Conservation (phyloP, 352 stramenopile species). For the Hyaloperonospora arabidopsidis region DNA sequence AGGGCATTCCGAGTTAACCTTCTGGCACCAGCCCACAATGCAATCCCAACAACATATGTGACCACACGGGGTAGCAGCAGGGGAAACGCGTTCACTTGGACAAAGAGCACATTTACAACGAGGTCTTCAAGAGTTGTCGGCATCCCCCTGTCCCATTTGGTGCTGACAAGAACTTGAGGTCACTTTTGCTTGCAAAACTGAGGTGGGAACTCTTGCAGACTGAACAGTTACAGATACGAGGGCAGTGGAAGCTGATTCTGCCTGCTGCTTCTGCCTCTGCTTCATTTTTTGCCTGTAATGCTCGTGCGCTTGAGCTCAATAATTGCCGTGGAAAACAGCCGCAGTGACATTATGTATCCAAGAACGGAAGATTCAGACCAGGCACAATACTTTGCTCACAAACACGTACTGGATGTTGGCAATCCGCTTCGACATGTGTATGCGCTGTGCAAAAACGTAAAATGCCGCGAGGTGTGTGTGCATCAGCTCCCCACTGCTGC, state of each 20-base stretch:
- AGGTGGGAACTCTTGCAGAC: constrained; percentile 37
- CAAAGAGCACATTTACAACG: constrained; percentile 83
- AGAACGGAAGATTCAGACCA: constrained; percentile 65
- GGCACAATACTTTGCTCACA: constrained; percentile 45
- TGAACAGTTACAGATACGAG: constrained; percentile 16
- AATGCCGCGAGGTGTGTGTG: constrained; percentile 69
- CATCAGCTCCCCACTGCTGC: constrained; percentile 40
- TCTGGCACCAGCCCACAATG: constrained; percentile 90
- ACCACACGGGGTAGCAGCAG: constrained; percentile 78
- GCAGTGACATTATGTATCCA: constrained; percentile 74
- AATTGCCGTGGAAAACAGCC: constrained; percentile 41
- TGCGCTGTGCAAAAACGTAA: constrained; percentile 67
- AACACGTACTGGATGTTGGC: constrained; percentile 73
- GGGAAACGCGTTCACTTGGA: constrained; percentile 62
- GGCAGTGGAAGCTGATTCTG: constrained; percentile 11
- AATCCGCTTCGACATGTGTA: constrained; percentile 62
- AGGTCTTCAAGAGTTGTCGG: constrained; percentile 6
- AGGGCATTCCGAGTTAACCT: constrained; percentile 87
- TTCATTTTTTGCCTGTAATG: constrained; percentile 43
- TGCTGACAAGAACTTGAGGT: constrained; percentile 2
- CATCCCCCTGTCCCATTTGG: not conserved
- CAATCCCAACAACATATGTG: constrained; percentile 91
- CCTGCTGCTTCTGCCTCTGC: constrained; percentile 36
- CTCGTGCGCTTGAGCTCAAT: constrained; percentile 48
- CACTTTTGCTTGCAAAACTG: constrained; percentile 12